Conservation (phyloP, 169 alveolate species). For the Amoebophrya sp. region DNA sequence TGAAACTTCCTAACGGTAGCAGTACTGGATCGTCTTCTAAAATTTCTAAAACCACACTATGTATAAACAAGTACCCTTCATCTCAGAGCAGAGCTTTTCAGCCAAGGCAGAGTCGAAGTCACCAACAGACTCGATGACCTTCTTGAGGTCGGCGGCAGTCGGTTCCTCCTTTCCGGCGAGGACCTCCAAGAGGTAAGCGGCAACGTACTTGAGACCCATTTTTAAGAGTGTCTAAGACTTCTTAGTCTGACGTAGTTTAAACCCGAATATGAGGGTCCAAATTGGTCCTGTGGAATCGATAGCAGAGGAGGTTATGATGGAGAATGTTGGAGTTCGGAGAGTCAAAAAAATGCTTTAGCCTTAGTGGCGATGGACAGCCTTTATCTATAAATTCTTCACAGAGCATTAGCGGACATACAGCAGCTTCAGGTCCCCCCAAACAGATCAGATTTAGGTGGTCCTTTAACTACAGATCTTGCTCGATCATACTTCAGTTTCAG, state of each 20-base stretch:
- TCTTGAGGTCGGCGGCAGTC: background rate
- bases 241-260: conserved; percentile 23
- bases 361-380: no score
- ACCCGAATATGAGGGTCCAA: background rate
- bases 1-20: no score
- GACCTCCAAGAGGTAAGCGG: background rate
- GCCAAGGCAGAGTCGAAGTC: conserved; percentile 1
- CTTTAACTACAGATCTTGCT: no score
- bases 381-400: no score
- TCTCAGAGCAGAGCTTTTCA: background rate
- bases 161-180: conserved; percentile 5
- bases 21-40: no score
- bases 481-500: no score
- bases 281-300: background rate
- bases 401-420: no score
- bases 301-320: background rate
- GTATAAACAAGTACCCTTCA: background rate
- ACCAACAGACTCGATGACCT: conserved; percentile 1
- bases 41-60: background rate
- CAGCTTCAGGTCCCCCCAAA: no score
- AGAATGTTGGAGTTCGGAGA: no score
- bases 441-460: no score
- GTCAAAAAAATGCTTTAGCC: no score
- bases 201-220: conserved; percentile 20
- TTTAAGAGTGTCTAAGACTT: background rate